Evolutionary conservation across 2,329 filamentous ascomycete genomes (phyloP).

Genomic region (Coniochaeta sp.): DNA sequence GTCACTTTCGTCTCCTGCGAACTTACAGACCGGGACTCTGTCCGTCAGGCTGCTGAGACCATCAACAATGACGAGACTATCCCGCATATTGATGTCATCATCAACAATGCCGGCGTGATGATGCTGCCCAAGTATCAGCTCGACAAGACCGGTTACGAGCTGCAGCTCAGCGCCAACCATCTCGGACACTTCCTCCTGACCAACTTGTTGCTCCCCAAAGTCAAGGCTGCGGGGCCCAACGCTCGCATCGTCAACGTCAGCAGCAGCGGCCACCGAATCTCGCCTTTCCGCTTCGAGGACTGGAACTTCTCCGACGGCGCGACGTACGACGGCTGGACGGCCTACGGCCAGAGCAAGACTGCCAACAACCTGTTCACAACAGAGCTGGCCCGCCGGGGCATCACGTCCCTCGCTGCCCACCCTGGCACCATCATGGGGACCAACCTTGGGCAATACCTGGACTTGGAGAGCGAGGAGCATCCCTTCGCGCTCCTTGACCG

Average conservation of each 20-base stretch:
- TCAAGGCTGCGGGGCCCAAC: slow-evolving; percentile 22
- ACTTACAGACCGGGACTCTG: slow-evolving; percentile 25
- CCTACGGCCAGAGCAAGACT: slow-evolving; percentile 21
- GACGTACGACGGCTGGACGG: slow-evolving; percentile 13
- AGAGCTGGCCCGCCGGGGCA: slow-evolving; percentile 11
- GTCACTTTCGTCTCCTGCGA: slow-evolving; percentile 26
- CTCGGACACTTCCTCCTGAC: slow-evolving; percentile 38
- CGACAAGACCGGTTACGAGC: slow-evolving; percentile 33
- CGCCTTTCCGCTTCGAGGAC: slow-evolving; percentile 24
- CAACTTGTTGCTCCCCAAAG: slow-evolving; percentile 33
- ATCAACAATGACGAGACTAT: slow-evolving; percentile 25
- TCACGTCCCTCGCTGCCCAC: slow-evolving; percentile 9
- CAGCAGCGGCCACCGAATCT: slow-evolving; percentile 23
- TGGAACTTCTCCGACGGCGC: slow-evolving; percentile 19
- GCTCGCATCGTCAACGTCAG: slow-evolving; percentile 32
- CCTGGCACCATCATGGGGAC: slow-evolving; percentile 11
- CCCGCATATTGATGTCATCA: slow-evolving; percentile 27
- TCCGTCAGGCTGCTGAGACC: slow-evolving; percentile 25
- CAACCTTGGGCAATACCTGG: slow-evolving; percentile 6
- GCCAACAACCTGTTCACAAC: slow-evolving; percentile 19
- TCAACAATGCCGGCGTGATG: slow-evolving; percentile 39
- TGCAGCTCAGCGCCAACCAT: slow-evolving; percentile 36
- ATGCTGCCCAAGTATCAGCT: slow-evolving; percentile 21
- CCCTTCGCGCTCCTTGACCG: neutral
- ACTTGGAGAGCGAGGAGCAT: neutral